Evolutionary conservation across 2,329 filamentous ascomycete species (phyloP).

Genomic region (Ilyonectria sp.): DNA sequence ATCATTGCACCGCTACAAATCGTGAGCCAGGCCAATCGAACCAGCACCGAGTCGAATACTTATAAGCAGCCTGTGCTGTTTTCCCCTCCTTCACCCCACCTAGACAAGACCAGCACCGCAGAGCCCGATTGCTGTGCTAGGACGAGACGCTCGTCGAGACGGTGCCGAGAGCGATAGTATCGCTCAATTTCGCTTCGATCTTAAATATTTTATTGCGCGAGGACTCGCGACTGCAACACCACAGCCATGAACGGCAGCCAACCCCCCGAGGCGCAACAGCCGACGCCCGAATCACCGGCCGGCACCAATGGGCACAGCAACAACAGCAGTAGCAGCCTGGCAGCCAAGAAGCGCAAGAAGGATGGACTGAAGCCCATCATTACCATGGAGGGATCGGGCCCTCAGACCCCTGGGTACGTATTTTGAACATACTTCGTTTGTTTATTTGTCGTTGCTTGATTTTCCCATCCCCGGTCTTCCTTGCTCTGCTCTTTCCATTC

Average conservation of each 20-base stretch:
- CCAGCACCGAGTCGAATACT: slow-evolving; percentile 37
- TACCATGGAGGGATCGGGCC: slow-evolving; percentile 72
- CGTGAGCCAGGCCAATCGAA: slow-evolving; percentile 19
- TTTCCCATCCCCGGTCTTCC: neutral
- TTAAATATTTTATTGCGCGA: slow-evolving; percentile 25
- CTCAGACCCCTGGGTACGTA: slow-evolving; percentile 55
- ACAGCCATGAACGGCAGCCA: slow-evolving; percentile 48
- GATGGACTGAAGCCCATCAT: slow-evolving; percentile 82
- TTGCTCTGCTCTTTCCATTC: slow-evolving; percentile 3
- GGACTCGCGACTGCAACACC: slow-evolving; percentile 28
- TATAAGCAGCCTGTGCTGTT: slow-evolving; percentile 34
- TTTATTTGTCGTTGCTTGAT: slow-evolving; percentile 18
- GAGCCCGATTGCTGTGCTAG: slow-evolving; percentile 12
- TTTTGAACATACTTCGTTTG: slow-evolving; percentile 16
- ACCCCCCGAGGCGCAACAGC: slow-evolving; percentile 52
- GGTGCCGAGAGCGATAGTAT: slow-evolving; percentile 21
- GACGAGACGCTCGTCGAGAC: slow-evolving; percentile 29
- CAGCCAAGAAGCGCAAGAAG: slow-evolving; percentile 81
- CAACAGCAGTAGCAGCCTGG: slow-evolving; percentile 47
- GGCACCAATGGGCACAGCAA: slow-evolving; percentile 48
- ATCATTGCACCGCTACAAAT: neutral
- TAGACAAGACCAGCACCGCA: slow-evolving; percentile 29
- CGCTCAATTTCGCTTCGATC: slow-evolving; percentile 2
- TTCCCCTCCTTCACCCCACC: slow-evolving; percentile 39
- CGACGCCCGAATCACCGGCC: slow-evolving; percentile 43